Base-by-base conservation (phyloP, 768 basidiomycete genomes). In the Lactifluus hygrophoroides region DNA sequence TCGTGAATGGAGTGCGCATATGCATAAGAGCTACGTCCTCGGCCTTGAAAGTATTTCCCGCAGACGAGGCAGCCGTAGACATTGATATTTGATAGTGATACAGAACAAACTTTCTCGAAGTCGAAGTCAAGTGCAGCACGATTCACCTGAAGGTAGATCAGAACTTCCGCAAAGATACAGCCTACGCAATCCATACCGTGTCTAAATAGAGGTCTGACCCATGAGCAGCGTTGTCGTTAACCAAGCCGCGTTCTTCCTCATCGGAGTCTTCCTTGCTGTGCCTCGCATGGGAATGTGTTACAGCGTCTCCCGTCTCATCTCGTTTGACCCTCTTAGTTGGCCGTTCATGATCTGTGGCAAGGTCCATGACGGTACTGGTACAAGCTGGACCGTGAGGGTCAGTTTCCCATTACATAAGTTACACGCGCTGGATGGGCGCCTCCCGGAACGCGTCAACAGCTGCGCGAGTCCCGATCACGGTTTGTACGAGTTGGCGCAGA, bases 71-170 rank as follows among this genome's bases (percentile, higher is more conserved):
- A 99, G 34, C 91, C 93, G 68, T 99, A 99, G 62, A 88, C 89
- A 73, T 99, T 96, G 78, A 96, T 94, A 73, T 98, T 95, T 42
- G 90, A 89, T 54, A 92, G 78, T 35, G 92, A 96, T 51, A 98
- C 91, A 9, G 95, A 97, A 78, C 96, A 99, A 27, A 98, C 82
- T 77, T 95, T 94, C 75, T 99, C 96, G 66, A 99, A 99, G 74
- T 99, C 96, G 73, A 99, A 99, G 72, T 99, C 96, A 57, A 99
- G 82, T 45, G 84, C 78, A 47, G 80, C 82, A 61, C 96, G 82
- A 70, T 96, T 93, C 63, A 98, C 90, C 94, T 97, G 68, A 57
- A n/a, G 30, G 51, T 34, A 59, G 53, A 37, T 50, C 30, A 51
- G 44, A 51, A 45, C 27, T 40, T 42, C 23, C 14, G 19, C 64